phyloP scores from a whole-genome alignment of 75 land plant species.

The Cunninghamia lanceolata region DNA sequence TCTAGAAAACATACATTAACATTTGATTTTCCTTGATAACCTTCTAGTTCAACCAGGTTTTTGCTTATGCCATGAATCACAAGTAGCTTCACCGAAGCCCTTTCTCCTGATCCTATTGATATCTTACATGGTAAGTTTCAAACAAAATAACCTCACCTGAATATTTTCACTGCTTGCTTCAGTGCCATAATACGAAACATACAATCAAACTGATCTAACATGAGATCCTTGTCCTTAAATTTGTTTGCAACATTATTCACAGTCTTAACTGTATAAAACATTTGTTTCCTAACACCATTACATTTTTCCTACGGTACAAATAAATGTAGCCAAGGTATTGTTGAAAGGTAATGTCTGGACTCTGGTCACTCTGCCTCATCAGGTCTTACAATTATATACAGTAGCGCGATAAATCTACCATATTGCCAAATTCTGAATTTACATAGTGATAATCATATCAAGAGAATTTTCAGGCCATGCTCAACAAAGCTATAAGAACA shows the following conservation, averaged over 20 bases:
- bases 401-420: neutral
- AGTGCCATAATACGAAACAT: neutral
- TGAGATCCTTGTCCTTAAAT: neutral
- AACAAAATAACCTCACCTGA: neutral
- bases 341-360: neutral
- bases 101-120: neutral
- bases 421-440: neutral
- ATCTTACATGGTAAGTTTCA: neutral
- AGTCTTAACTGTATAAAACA: neutral
- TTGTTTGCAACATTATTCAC: neutral
- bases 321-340: neutral
- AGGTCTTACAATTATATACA: neutral
- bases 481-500: neutral
- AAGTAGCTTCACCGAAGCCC: neutral
- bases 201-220: neutral
- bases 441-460: neutral
- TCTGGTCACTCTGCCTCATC: neutral
- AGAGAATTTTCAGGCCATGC: neutral
- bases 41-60: neutral
- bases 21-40: neutral
- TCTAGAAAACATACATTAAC: neutral
- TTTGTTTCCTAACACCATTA: neutral
- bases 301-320: neutral
- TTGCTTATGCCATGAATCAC: neutral
- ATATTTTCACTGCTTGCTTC: neutral